These are phyloP conservation scores for Cutaneotrichosporon dermatis DNA, from an alignment of 1,284 basidiomycete genomes.

Conservation along the genomic window DNA sequence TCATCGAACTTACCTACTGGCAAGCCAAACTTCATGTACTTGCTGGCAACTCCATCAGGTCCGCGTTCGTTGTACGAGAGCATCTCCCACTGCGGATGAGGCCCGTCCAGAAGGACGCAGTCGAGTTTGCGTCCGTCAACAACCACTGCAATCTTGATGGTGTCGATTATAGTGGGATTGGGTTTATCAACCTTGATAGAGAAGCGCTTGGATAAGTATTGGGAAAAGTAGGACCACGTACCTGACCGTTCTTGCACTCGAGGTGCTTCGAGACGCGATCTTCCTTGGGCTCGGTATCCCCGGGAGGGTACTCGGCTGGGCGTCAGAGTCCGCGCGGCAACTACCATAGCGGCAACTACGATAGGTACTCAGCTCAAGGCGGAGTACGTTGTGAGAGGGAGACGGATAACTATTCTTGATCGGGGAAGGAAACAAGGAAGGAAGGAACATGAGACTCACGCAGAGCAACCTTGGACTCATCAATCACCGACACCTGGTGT, in stretches of 20 bases:
- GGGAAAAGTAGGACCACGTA: not conserved
- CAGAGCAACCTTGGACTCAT: not conserved
- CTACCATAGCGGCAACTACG: not conserved
- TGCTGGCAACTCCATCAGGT: not conserved
- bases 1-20: not conserved
- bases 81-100: not conserved
- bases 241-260: not conserved
- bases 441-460: not conserved
- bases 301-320: not conserved
- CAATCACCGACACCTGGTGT: not conserved
- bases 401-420: not conserved
- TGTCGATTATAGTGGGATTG: too few relatives aligned
- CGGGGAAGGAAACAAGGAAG: not conserved
- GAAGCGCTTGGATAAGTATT: not conserved
- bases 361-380: not conserved
- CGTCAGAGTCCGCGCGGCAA: not conserved
- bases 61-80: not conserved
- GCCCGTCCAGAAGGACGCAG: not conserved
- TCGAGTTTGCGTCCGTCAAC: not conserved
- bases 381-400: not conserved
- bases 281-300: not conserved
- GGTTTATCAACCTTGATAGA: not conserved
- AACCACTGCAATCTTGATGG: not conserved
- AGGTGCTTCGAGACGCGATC: not conserved
- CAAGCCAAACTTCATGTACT: not conserved